Conservation (phyloP, 768 basidiomycete genomes). For the Leccinum disarticulatum region DNA sequence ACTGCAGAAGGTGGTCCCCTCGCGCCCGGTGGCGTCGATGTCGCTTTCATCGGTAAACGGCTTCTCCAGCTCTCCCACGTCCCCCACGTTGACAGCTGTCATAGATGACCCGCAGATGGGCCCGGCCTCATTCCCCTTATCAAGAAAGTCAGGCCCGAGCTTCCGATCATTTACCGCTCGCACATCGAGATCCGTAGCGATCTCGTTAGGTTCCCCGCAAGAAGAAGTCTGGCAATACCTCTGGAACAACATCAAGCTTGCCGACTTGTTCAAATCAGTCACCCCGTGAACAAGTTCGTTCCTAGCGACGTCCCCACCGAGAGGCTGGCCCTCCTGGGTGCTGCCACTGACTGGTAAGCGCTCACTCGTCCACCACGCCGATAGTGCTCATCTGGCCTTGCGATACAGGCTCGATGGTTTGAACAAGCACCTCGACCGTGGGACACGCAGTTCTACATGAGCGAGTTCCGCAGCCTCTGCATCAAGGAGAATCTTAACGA, state of each 20-base stretch:
- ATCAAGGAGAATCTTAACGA: slow-evolving; percentile 78
- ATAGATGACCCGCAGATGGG: slow-evolving; percentile 90
- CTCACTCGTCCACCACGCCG: slow-evolving; percentile 17
- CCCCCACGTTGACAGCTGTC: slow-evolving; percentile 10
- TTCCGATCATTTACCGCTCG: slow-evolving; percentile 91
- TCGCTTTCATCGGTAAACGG: slow-evolving; percentile 79
- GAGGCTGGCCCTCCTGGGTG: slow-evolving; percentile 73
- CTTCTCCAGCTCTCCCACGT: neutral
- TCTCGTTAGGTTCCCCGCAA: slow-evolving; percentile 81
- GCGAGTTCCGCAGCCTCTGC: slow-evolving; percentile 79
- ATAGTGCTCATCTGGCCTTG: slow-evolving; percentile 1
- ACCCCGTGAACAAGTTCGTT: slow-evolving; percentile 93
- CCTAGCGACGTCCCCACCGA: slow-evolving; percentile 77
- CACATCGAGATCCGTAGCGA: slow-evolving; percentile 94
- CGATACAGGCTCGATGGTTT: slow-evolving; percentile 79
- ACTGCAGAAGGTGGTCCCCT: slow-evolving; percentile 82
- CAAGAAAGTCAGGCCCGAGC: slow-evolving; percentile 75
- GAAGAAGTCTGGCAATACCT: slow-evolving; percentile 94
- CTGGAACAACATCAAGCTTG: slow-evolving; percentile 87
- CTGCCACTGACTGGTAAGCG: slow-evolving; percentile 80
- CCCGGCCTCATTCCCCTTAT: slow-evolving; percentile 93
- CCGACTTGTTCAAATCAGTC: slow-evolving; percentile 92
- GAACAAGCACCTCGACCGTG: slow-evolving; percentile 84
- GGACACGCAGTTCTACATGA: slow-evolving; percentile 87
- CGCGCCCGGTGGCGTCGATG: slow-evolving; percentile 77